phyloP scores from a whole-genome alignment of 2,329 filamentous ascomycete genomes.

The Pseudocercospora cruenta region DNA sequence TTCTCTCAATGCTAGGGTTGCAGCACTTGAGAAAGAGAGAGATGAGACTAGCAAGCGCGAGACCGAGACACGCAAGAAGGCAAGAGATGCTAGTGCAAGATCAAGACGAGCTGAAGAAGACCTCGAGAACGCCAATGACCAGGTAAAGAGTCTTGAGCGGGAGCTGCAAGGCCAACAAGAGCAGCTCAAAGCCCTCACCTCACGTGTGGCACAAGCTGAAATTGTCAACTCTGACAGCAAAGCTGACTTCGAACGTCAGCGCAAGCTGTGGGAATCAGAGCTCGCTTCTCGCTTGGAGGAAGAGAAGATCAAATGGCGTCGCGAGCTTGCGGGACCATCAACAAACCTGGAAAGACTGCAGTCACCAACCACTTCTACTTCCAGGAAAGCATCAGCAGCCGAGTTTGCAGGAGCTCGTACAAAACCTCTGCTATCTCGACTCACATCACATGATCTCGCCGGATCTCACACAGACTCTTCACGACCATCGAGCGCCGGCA shows the following conservation, averaged over 20 bases:
- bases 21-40: slow-evolving; percentile 82
- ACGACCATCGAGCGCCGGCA: slow-evolving; percentile 37
- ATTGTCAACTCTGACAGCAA: slow-evolving; percentile 63
- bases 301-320: slow-evolving; percentile 64
- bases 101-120: slow-evolving; percentile 77
- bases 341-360: slow-evolving; percentile 41
- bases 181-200: slow-evolving; percentile 65
- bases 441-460: slow-evolving; percentile 35
- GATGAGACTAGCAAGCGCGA: slow-evolving; percentile 84
- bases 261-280: slow-evolving; percentile 61
- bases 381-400: slow-evolving; percentile 45
- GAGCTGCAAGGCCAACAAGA: slow-evolving; percentile 65
- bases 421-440: slow-evolving; percentile 35
- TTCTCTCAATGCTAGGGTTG: slow-evolving; percentile 75
- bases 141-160: slow-evolving; percentile 65
- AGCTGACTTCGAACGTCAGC: slow-evolving; percentile 62
- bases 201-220: slow-evolving; percentile 66
- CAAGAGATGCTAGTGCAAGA: slow-evolving; percentile 76
- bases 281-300: slow-evolving; percentile 65
- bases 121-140: slow-evolving; percentile 69
- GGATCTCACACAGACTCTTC: slow-evolving; percentile 27
- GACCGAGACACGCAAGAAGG: slow-evolving; percentile 84
- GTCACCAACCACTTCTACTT: slow-evolving; percentile 40
- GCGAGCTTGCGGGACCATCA: slow-evolving; percentile 40
- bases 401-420: slow-evolving; percentile 26